Base-by-base conservation (phyloP, 768 basidiomycete species). In the Holtermannia corniformis region DNA sequence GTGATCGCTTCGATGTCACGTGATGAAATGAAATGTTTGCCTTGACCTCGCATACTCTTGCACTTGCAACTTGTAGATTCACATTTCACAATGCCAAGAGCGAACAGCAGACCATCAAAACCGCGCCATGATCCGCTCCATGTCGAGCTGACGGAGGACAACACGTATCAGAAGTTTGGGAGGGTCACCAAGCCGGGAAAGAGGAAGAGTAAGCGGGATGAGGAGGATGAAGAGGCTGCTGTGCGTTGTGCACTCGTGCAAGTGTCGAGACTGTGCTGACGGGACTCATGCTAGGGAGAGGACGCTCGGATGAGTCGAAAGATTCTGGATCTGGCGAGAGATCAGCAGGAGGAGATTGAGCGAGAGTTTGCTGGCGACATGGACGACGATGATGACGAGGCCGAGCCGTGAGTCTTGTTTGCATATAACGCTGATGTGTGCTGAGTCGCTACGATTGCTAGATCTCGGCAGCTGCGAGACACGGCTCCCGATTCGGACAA, bases 331-430 rank as follows among this genome's bases (percentile, higher is more conserved):
- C 81, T 99, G 51, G 93, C 93, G 14, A 79, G 81, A 66, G 84
- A 87, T 61, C 93, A 99, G 72, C 91, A 96, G 73, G 84, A 89
- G 68, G 91, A 96, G 67, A 73, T 92, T 3, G 82, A 81, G 50
- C 47, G 56, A 40, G 67, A 72, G 53, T 49, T 67, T 40, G 66
- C 62, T 26, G 58, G 50, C 25, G 59, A 61, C 26, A 57, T 56
- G 13, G 58, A 58, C 16, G 66, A 60, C 16, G 65, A 62, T 20
- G 73, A 58, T 3, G 60, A 65, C 28, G 64, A 63, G 24, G 54
- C 20, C 16, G 59, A 54, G 24, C 48, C 59, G 59, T 60, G 37
- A 13, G 59, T 57, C n/a, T 16, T 14, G n/a, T 32, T 50, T 11
- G 23, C 14, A n/a, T 23, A 47, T 25, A 41, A 20, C 4, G 54